These are phyloP conservation scores for Candida silvicultrix DNA, from an alignment of 805 yeast genomes.

Conservation along the genomic window DNA sequence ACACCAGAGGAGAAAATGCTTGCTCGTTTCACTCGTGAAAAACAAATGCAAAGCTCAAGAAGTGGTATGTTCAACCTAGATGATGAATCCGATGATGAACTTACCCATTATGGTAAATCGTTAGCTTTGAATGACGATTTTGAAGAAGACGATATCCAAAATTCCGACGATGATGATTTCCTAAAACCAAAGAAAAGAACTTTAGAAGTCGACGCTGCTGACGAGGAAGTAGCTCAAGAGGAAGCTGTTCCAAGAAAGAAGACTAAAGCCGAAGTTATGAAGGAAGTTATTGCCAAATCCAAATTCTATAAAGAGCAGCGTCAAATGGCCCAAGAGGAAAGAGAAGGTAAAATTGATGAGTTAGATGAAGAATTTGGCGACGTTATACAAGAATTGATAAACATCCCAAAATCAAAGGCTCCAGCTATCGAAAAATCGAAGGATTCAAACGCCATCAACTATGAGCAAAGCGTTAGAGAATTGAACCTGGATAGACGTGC, in stretches of 20 bases:
- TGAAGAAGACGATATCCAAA: slow-evolving; percentile 39
- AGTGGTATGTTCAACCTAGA: slow-evolving; percentile 67
- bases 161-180: slow-evolving; percentile 28
- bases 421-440: slow-evolving; percentile 17
- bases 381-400: slow-evolving; percentile 49
- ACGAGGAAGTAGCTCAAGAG: slow-evolving; percentile 33
- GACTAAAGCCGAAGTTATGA: slow-evolving; percentile 81
- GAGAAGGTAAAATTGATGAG: slow-evolving; percentile 55
- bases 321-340: slow-evolving; percentile 54
- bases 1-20: slow-evolving; percentile 92
- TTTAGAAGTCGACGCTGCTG: slow-evolving; percentile 27
- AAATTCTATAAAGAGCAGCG: slow-evolving; percentile 72
- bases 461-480: slow-evolving; percentile 62
- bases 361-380: slow-evolving; percentile 72
- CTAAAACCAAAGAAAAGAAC: slow-evolving; percentile 29
- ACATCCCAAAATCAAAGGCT: slow-evolving; percentile 24
- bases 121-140: slow-evolving; percentile 54
- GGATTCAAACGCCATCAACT: slow-evolving; percentile 38
- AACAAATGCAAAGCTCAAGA: slow-evolving; percentile 56
- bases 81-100: slow-evolving; percentile 53
- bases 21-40: slow-evolving; percentile 87
- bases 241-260: slow-evolving; percentile 51
- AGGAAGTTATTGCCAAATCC: slow-evolving; percentile 77
- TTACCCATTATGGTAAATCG: slow-evolving; percentile 78
- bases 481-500: slow-evolving; percentile 68